phyloP scores from a whole-genome alignment of 371 early-diverging fungal genomes.

The Basidiobolus meristosporus region DNA sequence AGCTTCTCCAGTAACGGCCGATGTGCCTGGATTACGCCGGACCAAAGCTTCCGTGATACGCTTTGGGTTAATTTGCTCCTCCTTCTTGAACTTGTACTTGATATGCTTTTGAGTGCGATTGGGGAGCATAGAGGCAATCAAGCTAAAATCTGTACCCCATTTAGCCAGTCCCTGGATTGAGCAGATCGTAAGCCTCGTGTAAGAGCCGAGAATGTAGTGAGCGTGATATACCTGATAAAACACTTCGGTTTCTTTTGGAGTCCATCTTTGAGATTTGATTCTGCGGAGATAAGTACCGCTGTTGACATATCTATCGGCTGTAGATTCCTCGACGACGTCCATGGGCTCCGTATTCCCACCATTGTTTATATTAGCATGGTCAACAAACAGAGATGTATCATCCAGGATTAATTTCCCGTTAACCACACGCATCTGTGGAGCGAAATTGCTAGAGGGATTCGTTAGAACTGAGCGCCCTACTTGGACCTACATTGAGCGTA shows the following conservation, averaged over 20 bases:
- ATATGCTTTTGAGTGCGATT: slow-evolving; percentile 23
- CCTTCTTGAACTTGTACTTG: slow-evolving; percentile 30
- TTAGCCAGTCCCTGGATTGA: slow-evolving; percentile 28
- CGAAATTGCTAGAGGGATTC: too few species aligned
- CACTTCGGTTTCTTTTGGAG: slow-evolving; percentile 16
- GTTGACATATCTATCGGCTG: slow-evolving; percentile 18
- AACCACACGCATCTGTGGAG: slow-evolving; percentile 24
- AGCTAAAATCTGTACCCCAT: slow-evolving; percentile 42
- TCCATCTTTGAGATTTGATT: slow-evolving; percentile 16
- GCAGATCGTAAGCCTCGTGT: too few species aligned
- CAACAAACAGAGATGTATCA: slow-evolving; percentile 17
- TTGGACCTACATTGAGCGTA: too few species aligned
- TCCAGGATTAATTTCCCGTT: slow-evolving; percentile 35
- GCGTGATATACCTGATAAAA: slow-evolving; percentile 35
- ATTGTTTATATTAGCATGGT: slow-evolving; percentile 3
- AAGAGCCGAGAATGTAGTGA: too few species aligned
- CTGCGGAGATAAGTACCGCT: slow-evolving; percentile 19
- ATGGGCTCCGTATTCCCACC: slow-evolving; percentile 2
- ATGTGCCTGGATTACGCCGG: too few species aligned
- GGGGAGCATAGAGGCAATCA: slow-evolving; percentile 26
- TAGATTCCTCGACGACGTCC: slow-evolving; percentile 36
- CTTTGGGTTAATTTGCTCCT: slow-evolving; percentile 20
- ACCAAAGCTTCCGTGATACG: slow-evolving; percentile 20
- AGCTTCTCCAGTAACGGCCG: too few species aligned
- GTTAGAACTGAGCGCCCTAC: too few species aligned